Conservation (phyloP, 2,329 filamentous ascomycete genomes). For the Zymoseptoria passerinii region DNA sequence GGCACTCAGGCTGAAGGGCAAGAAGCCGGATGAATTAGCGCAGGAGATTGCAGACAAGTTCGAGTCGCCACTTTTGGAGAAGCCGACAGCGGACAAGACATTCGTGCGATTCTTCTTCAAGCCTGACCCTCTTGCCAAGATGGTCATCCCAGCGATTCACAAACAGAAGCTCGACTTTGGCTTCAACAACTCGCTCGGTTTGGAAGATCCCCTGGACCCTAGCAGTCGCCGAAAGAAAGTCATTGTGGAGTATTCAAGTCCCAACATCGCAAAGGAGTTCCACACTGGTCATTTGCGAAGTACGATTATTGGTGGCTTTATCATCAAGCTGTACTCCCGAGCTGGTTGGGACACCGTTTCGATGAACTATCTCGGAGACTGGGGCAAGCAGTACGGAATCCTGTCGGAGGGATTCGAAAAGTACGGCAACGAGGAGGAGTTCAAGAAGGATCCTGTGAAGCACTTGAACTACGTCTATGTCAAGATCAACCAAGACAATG, state of each 20-base stretch:
- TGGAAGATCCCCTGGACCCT: conserved; percentile 54
- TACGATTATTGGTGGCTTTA: conserved; percentile 67
- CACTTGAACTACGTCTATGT: conserved; percentile 79
- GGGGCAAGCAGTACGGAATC: conserved; percentile 67
- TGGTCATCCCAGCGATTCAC: conserved; percentile 63
- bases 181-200: conserved; percentile 50
- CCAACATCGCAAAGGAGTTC: conserved; percentile 80
- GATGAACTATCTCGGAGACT: conserved; percentile 72
- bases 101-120: conserved; percentile 79
- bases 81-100: conserved; percentile 57
- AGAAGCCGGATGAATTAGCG: conserved; percentile 50
- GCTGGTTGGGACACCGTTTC: conserved; percentile 63
- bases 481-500: conserved; percentile 57
- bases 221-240: conserved; percentile 56
- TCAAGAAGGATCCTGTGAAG: conserved; percentile 67
- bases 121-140: conserved; percentile 53
- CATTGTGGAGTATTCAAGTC: conserved; percentile 75
- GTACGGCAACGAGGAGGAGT: conserved; percentile 64
- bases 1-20: conserved; percentile 65
- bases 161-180: conserved; percentile 55
- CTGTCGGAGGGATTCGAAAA: conserved; percentile 66
- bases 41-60: conserved; percentile 46
- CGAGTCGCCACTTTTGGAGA: conserved; percentile 63
- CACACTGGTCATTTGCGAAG: conserved; percentile 66
- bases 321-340: conserved; percentile 59